These are phyloP conservation scores for Aspergillus latus DNA, from an alignment of 2,329 filamentous ascomycete species.

Conservation along the genomic window DNA sequence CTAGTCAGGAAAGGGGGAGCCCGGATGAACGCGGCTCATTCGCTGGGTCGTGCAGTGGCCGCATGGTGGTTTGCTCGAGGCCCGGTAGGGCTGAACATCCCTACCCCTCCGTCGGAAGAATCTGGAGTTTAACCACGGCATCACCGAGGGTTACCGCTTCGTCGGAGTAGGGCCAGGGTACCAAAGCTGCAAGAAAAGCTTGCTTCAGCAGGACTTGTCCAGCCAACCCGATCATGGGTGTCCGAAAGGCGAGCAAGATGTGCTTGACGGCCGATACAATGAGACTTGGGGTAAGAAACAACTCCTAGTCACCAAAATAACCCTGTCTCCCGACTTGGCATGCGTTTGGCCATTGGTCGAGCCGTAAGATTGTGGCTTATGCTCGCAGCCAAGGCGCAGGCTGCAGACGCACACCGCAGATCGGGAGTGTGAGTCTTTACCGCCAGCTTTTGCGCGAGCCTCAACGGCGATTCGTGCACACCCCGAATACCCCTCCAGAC, in stretches of 20 bases:
- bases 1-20: not conserved
- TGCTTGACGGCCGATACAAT: not conserved
- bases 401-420: slow-evolving; percentile 4
- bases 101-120: not conserved
- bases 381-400: slow-evolving; percentile 8
- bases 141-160: not conserved
- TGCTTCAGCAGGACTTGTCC: not conserved
- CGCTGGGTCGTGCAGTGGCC: not conserved
- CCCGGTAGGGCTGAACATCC: slow-evolving; percentile 20
- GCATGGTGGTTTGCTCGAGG: not conserved
- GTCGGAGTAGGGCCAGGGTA: not conserved
- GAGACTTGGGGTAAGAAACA: not conserved
- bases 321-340: slow-evolving; percentile 2
- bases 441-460: not conserved
- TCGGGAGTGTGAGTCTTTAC: slow-evolving; percentile 4
- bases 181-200: not conserved
- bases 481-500: not conserved
- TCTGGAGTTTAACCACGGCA: not conserved
- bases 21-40: not conserved
- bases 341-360: not conserved
- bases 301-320: not conserved
- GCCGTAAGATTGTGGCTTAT: slow-evolving; percentile 4
- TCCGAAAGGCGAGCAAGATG: not conserved
- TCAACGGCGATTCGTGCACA: slow-evolving; percentile 4
- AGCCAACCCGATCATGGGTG: not conserved